Percentiles rank a stretch among this genome's conserved stretches.
Evolutionary conservation across 306 rosid genomes (phyloP).

Genomic region (Cyamopsis tetragonoloba): DNA sequence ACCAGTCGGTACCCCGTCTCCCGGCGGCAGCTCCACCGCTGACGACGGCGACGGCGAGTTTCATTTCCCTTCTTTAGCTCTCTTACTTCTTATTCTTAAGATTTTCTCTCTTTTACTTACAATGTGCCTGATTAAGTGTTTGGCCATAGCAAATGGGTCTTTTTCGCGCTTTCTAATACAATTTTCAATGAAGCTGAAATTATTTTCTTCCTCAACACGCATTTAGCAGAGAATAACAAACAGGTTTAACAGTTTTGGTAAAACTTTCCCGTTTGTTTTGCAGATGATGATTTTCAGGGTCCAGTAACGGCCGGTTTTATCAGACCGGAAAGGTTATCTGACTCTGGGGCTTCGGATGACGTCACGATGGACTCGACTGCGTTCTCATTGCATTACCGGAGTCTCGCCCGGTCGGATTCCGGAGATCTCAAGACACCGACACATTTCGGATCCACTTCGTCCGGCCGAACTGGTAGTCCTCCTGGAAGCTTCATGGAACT

Average conservation of each 20-base stretch:
- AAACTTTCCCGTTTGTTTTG: too few relatives aligned
- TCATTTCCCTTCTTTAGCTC: background rate
- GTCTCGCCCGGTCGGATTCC: conserved; percentile 74
- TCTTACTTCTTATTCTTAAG: too few relatives aligned
- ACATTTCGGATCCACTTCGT: conserved; percentile 37
- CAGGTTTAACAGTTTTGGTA: too few relatives aligned
- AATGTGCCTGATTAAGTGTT: too few relatives aligned
- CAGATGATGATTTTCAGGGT: conserved; percentile 74
- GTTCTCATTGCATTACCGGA: conserved; percentile 89
- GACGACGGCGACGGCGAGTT: conserved; percentile 24
- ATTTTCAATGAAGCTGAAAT: too few relatives aligned
- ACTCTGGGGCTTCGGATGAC: conserved; percentile 68
- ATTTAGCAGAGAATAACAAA: too few relatives aligned
- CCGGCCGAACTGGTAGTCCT: conserved; percentile 33
- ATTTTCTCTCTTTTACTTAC: too few relatives aligned
- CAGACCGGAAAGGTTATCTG: conserved; percentile 62
- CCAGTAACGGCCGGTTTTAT: conserved; percentile 83
- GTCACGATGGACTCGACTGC: conserved; percentile 88
- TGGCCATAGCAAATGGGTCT: too few relatives aligned
- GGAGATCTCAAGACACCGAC: conserved; percentile 77
- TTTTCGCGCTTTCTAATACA: too few relatives aligned
- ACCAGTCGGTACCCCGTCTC: conserved; percentile 36
- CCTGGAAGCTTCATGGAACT: conserved; percentile 68
- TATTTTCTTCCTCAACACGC: too few relatives aligned
- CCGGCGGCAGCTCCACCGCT: conserved; percentile 37